Evolutionary conservation across 225 moss, liverwort and hornwort species (phyloP), one percentile per base, ranked within the genome.

Genomic region (Asterella californica): DNA sequence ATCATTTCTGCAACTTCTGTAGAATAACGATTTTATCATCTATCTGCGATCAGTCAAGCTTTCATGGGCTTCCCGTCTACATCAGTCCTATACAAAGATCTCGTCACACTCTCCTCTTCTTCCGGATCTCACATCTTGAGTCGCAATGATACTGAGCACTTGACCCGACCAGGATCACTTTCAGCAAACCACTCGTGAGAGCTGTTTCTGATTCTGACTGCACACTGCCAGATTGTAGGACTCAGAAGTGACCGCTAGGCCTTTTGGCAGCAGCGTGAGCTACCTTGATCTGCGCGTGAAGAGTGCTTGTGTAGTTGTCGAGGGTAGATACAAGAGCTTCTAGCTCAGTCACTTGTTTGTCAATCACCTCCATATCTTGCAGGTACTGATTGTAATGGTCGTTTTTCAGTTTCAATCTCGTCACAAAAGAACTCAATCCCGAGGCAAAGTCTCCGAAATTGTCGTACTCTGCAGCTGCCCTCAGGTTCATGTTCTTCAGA

Each of bases 251-350:
- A 30, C 64, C 62, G 30, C 78, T 65, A 19, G 78, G 82, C 36
- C 69, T 81, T 79, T 75, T 75, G n/a, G 67, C 34, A 21, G 77
- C 82, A 77, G 73, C 53, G 14, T 74, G 88, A 72, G 90, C 91
- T 73, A 77, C 80, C 86, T 83, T 93, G 64, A 94, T 84, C 83
- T 86, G 91, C 24, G 89, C 83, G 70, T 94, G 89, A 82, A 94
- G 84, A 57, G 86, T 89, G 66, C 82, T 88, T 25, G 91, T 91
- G 32, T 91, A 93, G 78, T 80, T 93, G 83, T 97, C 92, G 37
- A 97, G 83, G 25, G 90, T 94, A 53, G 92, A 91, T 27, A 94
- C 93, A 78, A 97, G 81, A 22, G 90, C 96, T 88, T 94, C 93
- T 72, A 97, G 84, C 66, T 93, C 87, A 59, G 94, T 94, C 63